Conservation (phyloP, 2,329 filamentous ascomycete species). For the Verticillium alfalfae region DNA sequence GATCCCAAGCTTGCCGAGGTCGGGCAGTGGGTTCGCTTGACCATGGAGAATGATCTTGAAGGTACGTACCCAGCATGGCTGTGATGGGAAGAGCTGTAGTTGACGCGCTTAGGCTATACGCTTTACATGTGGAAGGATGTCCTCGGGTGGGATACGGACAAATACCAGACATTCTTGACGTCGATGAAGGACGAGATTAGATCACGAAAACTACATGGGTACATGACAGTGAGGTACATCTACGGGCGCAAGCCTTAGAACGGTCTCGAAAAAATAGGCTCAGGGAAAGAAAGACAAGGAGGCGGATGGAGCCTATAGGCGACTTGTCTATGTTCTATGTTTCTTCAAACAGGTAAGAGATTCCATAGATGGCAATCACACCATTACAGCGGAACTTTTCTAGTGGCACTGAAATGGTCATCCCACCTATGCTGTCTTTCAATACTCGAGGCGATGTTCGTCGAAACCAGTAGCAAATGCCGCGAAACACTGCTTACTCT, state of each 20-base stretch:
- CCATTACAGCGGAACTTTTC: too few species aligned
- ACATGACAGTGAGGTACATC: slow-evolving; percentile 1
- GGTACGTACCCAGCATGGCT: slow-evolving; percentile 23
- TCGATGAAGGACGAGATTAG: slow-evolving; percentile 1
- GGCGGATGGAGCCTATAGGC: too few species aligned
- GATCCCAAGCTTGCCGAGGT: slow-evolving; percentile 18
- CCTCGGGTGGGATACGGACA: slow-evolving; percentile 1
- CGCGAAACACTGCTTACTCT: too few species aligned
- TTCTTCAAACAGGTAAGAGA: too few species aligned
- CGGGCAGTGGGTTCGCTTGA: not conserved
- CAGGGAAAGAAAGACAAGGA: too few species aligned
- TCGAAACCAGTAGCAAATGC: too few species aligned
- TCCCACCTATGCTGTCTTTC: too few species aligned
- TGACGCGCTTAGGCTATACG: not conserved
- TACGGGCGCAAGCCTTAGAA: slow-evolving; percentile 1
- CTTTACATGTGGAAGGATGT: slow-evolving; percentile 3
- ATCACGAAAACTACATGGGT: slow-evolving; percentile 1
- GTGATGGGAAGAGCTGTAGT: slow-evolving; percentile 14
- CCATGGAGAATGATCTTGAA: not conserved
- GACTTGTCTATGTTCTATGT: too few species aligned
- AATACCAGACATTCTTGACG: slow-evolving; percentile 3
- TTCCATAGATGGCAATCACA: too few species aligned
- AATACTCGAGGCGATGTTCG: too few species aligned
- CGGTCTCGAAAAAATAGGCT: too few species aligned
- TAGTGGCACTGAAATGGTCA: too few species aligned